Evolutionary conservation across 441 rosid species (phyloP), one percentile per base, ranked within the genome.

Genomic region (Mallotus japonicus): DNA sequence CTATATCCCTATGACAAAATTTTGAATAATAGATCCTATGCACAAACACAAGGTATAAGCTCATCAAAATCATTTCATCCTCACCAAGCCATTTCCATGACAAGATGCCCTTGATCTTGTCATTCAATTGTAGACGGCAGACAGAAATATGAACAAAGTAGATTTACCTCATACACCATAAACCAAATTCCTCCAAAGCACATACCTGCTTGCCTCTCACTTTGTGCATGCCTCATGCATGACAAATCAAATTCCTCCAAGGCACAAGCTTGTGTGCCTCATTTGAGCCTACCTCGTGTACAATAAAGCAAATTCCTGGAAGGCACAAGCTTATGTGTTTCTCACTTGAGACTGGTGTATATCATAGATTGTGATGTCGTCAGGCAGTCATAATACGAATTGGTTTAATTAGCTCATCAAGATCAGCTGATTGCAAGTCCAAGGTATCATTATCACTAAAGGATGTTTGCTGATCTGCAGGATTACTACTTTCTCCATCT

Each of bases 401-500:
- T 46, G 97, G 96, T 79, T 82, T 86, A 75, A 88, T 88, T 50
- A 83, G 77, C 73, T 85, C 82, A 55, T 88, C 86, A 46, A 82
- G 75, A 75, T 85, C 86, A 59, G 78, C 83, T 14, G 67, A 67
- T 37, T 78, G 76, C 13, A 80, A 73, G 55, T 82, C 88, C 10
- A 71, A 46, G 40, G 71, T 70, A 72, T 82, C 90, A 57, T 75
- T 65, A 10, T 82, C 83, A 28, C 77, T 47, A 67, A 79, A 77
- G 62, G 72, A 54, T 49, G 75, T 70, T 51, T 78, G 84, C 80
- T 79, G 80, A 40, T 62, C 73, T 24, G 55, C 49, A 13, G 20
- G 53, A 63, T 65, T 53, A 53, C 53, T 63, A 62, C 58, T 73
- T 61, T 83, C 87, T 70, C 69, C 76, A 28, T 81, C 92, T 50